These are phyloP conservation scores for Tetrahymena borealis DNA, from an alignment of 73 alveolate genomes.

Conservation along the genomic window DNA sequence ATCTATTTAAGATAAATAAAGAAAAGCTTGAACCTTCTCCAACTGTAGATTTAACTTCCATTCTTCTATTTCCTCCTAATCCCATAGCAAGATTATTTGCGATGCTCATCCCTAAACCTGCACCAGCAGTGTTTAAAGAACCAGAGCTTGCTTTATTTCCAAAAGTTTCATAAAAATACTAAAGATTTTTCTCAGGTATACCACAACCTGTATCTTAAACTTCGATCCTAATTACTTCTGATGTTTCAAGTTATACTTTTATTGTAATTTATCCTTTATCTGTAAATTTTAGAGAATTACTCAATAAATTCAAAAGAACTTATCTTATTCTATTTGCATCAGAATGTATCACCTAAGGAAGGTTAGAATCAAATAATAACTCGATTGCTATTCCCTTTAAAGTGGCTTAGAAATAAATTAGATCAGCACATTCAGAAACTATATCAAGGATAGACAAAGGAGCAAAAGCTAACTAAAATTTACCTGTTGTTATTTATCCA, in stretches of 20 bases:
- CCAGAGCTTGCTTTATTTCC: slow-evolving; percentile 5
- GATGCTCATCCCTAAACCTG: slow-evolving; percentile 43
- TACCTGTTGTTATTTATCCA: slow-evolving; percentile 14
- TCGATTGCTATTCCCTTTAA: slow-evolving; percentile 16
- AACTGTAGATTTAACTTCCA: neutral
- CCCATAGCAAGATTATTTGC: slow-evolving; percentile 14
- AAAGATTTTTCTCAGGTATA: neutral
- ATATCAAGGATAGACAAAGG: neutral
- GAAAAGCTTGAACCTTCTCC: slow-evolving; percentile 23
- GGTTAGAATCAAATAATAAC: neutral
- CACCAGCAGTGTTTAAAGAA: slow-evolving; percentile 21
- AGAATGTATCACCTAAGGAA: neutral
- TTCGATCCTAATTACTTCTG: neutral
- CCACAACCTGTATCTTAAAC: slow-evolving; percentile 52
- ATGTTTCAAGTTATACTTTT: neutral
- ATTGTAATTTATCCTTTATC: slow-evolving; percentile 15
- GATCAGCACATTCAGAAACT: neutral
- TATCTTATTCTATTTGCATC: slow-evolving; percentile 29
- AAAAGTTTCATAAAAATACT: slow-evolving; percentile 23
- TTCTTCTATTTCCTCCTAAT: slow-evolving; percentile 25
- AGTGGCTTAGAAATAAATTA: slow-evolving; percentile 15
- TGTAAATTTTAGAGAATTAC: slow-evolving; percentile 46
- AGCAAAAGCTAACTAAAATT: slow-evolving; percentile 3
- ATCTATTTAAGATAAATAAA: neutral
- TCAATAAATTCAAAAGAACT: slow-evolving; percentile 27